Base-by-base conservation (phyloP, 768 basidiomycete species). In the Mycena vitilis region DNA sequence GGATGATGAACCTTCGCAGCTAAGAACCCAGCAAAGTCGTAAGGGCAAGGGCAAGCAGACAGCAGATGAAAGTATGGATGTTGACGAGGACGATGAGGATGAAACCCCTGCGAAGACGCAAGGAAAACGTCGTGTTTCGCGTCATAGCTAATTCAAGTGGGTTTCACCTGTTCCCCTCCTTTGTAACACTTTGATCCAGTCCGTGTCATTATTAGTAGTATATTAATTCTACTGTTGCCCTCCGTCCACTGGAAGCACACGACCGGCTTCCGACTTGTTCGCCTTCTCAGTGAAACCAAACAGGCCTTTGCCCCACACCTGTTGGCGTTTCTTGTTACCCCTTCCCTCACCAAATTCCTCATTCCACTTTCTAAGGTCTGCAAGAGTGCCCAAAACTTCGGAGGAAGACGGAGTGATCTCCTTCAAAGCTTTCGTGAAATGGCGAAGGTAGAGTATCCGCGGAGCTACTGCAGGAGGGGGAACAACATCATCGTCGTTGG, bases 351-450 rank as follows among this genome's bases (percentile, higher is more conserved):
- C 96, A 78, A 95, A 96, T 76, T 96, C 93, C 54, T 96, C 93
- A 68, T 97, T 96, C 95, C 95, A 96, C 80, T 91, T 92, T 51
- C 91, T 87, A 51, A 95, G 81, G 64, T 92, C 92, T 2, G 89
- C 81, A 40, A 95, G 86, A 56, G 87, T 92, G 55, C 92, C 93
- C 4, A 93, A 80, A 15, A 88, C 84, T 78, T 97, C 96, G 4
- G 95, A 95, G 7, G 90, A 91, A 0, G 95, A 96, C 15, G 96
- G 94, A 3, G 92, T 91, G 70, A 97, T 96, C 79, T 98, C 95
- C 71, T 87, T 90, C 65, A 98, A 83, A 0, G 96, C 96, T 74
- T 93, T 91, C 23, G 82, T 83, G 75, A 98, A 98, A 75, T 98
- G 93, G 63, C 82, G 87, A 65, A 81, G 77, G 59, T 79, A 78